Evolutionary conservation across 2,329 filamentous ascomycete genomes (phyloP).

Genomic region (Ophiostoma perfectum): DNA sequence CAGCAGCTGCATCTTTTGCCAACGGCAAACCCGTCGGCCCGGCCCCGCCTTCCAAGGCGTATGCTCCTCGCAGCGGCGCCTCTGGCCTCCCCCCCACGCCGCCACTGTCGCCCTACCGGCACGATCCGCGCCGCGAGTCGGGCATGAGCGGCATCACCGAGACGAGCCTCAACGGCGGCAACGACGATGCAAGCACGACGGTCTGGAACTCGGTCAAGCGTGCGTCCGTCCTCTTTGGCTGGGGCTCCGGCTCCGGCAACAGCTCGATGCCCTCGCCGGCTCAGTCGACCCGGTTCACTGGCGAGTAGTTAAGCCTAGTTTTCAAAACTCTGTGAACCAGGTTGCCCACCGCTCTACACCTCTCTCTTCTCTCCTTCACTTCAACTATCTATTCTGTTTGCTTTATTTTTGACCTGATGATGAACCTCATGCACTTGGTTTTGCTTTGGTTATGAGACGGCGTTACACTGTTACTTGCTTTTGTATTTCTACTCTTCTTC

Average conservation of each 20-base stretch:
- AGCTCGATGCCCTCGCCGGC: constrained; percentile 1
- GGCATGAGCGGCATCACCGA: constrained; percentile 21
- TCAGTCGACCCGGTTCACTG: constrained; percentile 17
- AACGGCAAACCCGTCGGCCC: not conserved
- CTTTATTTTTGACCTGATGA: constrained; percentile 3
- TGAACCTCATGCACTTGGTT: not conserved
- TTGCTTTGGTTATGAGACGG: constrained; percentile 6
- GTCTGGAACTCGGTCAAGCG: constrained; percentile 22
- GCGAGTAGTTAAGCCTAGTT: constrained; percentile 17
- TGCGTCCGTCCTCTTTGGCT: constrained; percentile 18
- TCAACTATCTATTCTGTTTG: not conserved
- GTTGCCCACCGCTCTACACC: not conserved
- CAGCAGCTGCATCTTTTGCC: not conserved
- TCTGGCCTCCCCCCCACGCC: constrained; percentile 21
- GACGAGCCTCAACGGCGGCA: constrained; percentile 13
- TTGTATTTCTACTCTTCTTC: not conserved
- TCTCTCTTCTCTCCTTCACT: not conserved
- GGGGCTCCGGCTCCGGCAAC: not conserved
- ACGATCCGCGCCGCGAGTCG: constrained; percentile 19
- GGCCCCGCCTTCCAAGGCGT: not conserved
- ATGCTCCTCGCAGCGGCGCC: not conserved
- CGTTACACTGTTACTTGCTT: not conserved
- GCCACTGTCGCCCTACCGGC: constrained; percentile 20
- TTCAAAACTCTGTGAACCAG: not conserved
- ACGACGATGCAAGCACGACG: not conserved